Percentiles rank a stretch among this genome's conserved stretches.
These are phyloP conservation scores for Lathyrus sativus DNA, from an alignment of 306 rosid species.

Conservation along the genomic window DNA sequence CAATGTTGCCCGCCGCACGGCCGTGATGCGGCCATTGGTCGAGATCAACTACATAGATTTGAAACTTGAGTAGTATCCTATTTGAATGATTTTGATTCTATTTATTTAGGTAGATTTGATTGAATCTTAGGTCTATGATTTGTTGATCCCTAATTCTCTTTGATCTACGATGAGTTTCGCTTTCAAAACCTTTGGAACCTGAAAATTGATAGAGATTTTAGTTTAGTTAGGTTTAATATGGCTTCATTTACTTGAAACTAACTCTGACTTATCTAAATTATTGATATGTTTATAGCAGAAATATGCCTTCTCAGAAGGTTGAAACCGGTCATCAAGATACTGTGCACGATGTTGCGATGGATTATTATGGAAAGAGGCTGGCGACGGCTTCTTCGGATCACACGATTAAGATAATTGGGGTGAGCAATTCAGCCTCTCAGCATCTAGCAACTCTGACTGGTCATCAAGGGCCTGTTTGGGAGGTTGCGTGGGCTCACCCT, in stretches of 20 bases:
- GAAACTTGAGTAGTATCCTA: not conserved
- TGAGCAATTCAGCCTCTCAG: conserved; percentile 70
- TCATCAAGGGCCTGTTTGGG: conserved; percentile 90
- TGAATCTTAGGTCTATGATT: conserved; percentile 22
- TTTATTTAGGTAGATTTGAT: not conserved
- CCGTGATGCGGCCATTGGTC: too few relatives aligned
- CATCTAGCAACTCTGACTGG: conserved; percentile 73
- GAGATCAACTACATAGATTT: too few relatives aligned
- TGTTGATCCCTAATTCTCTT: conserved; percentile 1
- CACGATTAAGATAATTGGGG: conserved; percentile 85
- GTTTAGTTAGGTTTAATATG: not conserved
- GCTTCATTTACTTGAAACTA: conserved; percentile 2
- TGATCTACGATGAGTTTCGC: conserved; percentile 1
- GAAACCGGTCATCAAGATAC: conserved; percentile 84
- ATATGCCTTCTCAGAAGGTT: conserved; percentile 74
- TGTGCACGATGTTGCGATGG: conserved; percentile 80
- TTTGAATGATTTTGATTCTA: not conserved
- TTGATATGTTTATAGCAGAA: conserved; percentile 38
- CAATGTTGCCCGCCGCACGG: too few relatives aligned
- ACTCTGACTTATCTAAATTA: not conserved
- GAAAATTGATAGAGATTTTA: not conserved
- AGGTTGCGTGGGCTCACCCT: conserved; percentile 85
- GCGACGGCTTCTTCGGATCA: conserved; percentile 84
- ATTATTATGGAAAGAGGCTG: conserved; percentile 79
- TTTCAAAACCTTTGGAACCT: conserved; percentile 8